A percentile compares a stretch with the other conserved stretches of the same genome.
phyloP scores from a whole-genome alignment of 345 rosid species.

The Alliaria petiolata region DNA sequence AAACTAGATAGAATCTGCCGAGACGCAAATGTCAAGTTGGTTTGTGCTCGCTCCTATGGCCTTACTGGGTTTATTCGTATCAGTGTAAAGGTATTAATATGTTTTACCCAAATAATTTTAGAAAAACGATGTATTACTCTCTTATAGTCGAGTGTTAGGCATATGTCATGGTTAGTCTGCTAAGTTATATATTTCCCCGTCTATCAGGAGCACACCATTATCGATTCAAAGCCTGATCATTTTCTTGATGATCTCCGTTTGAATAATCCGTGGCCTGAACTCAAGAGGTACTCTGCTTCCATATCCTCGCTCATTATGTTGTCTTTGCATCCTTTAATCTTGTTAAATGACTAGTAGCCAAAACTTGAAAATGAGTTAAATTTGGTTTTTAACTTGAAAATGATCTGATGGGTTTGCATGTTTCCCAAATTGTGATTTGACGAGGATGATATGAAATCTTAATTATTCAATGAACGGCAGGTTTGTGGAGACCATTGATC shows the following conservation, averaged over 20 bases:
- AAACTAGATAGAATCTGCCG: slow-evolving; percentile 84
- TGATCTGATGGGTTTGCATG: neutral
- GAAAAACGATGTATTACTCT: no score
- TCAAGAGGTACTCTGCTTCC: slow-evolving; percentile 46
- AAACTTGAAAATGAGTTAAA: no score
- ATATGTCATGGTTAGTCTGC: neutral
- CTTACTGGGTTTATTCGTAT: slow-evolving; percentile 84
- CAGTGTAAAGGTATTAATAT: slow-evolving; percentile 65
- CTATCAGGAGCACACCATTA: slow-evolving; percentile 70
- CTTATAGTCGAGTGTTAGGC: neutral
- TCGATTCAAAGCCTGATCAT: slow-evolving; percentile 97
- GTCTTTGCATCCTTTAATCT: neutral
- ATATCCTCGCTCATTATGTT: neutral
- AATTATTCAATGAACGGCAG: slow-evolving; percentile 30
- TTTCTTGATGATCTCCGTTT: slow-evolving; percentile 90
- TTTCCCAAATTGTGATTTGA: neutral
- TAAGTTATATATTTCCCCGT: slow-evolving; percentile 1
- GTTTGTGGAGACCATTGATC: slow-evolving; percentile 73
- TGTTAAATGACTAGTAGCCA: neutral
- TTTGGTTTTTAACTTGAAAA: no score
- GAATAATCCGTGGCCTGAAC: slow-evolving; percentile 95
- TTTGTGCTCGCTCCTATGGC: slow-evolving; percentile 93
- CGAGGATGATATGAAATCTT: neutral
- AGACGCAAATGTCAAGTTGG: slow-evolving; percentile 80
- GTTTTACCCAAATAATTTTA: no score